phyloP scores from a whole-genome alignment of 305 asterid genomes.

The Fraxinus floribunda region DNA sequence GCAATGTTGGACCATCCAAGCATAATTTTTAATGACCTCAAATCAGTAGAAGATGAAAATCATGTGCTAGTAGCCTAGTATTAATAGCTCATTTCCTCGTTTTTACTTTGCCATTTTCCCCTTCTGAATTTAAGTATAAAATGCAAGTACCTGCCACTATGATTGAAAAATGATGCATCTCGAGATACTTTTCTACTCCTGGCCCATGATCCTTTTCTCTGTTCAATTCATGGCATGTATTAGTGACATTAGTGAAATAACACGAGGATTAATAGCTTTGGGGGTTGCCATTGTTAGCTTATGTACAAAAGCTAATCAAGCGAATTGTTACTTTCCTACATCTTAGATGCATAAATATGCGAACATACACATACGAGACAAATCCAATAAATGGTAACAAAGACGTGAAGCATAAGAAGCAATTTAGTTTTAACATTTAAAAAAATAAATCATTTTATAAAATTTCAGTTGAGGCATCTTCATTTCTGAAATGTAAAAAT shows the following conservation, averaged over 20 bases:
- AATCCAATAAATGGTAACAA: neutral
- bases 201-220: conserved; percentile 71
- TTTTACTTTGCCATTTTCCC: conserved; percentile 6
- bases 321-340: neutral
- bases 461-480: neutral
- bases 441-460: neutral
- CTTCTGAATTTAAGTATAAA: conserved; percentile 21
- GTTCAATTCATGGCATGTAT: conserved; percentile 44
- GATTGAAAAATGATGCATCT: conserved; percentile 58
- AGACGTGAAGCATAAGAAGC: neutral
- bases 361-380: neutral
- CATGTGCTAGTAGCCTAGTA: neutral
- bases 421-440: neutral
- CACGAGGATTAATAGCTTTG: neutral
- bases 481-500: neutral
- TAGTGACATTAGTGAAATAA: neutral
- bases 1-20: conserved; percentile 31
- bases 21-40: neutral
- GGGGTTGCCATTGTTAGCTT: neutral
- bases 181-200: conserved; percentile 55
- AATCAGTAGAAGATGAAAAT: neutral
- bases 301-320: neutral
- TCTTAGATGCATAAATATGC: neutral
- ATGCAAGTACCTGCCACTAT: conserved; percentile 62
- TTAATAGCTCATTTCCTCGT: neutral